A percentile compares a stretch with the other conserved stretches of the same genome.
These are phyloP conservation scores for Sclerotinia spermophila DNA, from an alignment of 2,329 filamentous ascomycete genomes.

Conservation along the genomic window DNA sequence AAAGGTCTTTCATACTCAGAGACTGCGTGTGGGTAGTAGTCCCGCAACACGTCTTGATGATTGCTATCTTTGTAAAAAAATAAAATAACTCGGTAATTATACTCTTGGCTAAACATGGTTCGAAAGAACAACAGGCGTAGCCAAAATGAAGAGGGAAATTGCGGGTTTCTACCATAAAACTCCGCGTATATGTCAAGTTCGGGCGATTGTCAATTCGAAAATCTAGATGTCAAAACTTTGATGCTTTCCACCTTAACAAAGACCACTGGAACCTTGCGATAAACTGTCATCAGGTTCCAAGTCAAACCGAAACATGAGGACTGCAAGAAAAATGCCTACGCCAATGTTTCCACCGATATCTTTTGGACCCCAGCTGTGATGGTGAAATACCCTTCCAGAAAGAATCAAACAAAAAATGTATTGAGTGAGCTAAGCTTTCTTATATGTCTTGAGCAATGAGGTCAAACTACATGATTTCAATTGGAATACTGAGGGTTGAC, in stretches of 20 bases:
- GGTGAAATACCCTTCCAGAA: background rate
- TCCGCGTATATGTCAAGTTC: background rate
- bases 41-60: background rate
- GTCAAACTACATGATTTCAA: background rate
- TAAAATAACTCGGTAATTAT: background rate
- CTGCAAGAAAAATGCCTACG: background rate
- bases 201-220: background rate
- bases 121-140: background rate
- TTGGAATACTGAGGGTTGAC: background rate
- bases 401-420: background rate
- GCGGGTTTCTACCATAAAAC: background rate
- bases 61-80: background rate
- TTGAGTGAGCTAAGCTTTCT: too few species aligned
- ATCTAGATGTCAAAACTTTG: background rate
- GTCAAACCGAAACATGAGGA: background rate
- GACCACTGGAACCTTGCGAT: background rate
- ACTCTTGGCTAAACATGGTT: background rate
- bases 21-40: background rate
- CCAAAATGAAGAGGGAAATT: background rate
- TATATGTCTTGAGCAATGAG: background rate
- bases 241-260: background rate
- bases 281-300: background rate
- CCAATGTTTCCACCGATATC: background rate
- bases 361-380: background rate
- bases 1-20: background rate